phyloP scores from a whole-genome alignment of 2,329 filamentous ascomycete species.

The Penicillium janthinellum region DNA sequence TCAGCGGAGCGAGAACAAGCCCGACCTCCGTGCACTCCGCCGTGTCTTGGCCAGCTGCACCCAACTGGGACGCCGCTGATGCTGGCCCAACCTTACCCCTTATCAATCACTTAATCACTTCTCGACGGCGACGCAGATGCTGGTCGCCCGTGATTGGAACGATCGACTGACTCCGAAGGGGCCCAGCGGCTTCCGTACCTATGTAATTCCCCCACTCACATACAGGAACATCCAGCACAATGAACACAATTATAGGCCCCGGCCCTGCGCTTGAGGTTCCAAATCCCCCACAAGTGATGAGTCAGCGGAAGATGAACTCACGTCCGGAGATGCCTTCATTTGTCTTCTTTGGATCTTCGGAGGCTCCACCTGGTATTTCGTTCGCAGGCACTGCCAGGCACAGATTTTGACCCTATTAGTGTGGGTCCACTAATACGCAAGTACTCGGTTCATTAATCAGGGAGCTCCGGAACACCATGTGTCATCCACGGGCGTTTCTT shows the following conservation, averaged over 20 bases:
- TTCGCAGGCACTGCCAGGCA: not conserved
- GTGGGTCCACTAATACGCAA: slow-evolving; percentile 10
- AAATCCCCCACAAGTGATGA: not conserved
- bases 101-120: slow-evolving; percentile 8
- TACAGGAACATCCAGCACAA: not conserved
- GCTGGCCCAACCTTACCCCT: not conserved
- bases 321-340: not conserved
- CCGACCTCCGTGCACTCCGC: not conserved
- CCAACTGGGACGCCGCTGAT: not conserved
- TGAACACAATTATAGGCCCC: not conserved
- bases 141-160: not conserved
- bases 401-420: slow-evolving; percentile 12
- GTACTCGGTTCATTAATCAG: not conserved
- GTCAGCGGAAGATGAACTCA: slow-evolving; percentile 11
- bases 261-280: no score
- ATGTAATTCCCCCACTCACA: no score
- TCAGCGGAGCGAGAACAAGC: not conserved
- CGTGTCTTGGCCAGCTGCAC: slow-evolving; percentile 1
- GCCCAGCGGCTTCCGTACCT: no score
- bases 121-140: not conserved
- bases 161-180: not conserved
- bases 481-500: not conserved
- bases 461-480: not conserved
- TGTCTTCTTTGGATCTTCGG: slow-evolving; percentile 5
- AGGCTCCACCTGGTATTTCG: slow-evolving; percentile 4